Evolutionary conservation across 2,329 filamentous ascomycete genomes (phyloP), one percentile per base, ranked within the genome.

Genomic region (Didymella exigua): DNA sequence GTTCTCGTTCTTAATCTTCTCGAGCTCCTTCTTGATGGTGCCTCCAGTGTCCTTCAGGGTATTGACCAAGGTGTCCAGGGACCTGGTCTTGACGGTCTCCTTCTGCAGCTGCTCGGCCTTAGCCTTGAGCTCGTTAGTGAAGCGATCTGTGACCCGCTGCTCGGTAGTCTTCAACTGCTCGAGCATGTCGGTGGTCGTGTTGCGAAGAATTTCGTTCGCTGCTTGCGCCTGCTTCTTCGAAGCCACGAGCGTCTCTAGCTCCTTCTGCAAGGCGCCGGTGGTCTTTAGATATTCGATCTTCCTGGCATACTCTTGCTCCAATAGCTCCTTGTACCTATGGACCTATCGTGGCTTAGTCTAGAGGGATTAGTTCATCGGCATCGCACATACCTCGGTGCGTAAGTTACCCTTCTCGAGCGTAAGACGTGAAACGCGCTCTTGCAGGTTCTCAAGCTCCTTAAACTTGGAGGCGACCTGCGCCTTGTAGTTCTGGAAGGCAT

Each of bases 391-490:
- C 56, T 73, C 70, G 5, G 54, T 59, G 14, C 56, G 60, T 14
- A 72, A 60, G 24, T 68, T 60, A 33, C 67, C 68, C 24, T 69
- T 69, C 37, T 71, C 67, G 2, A 74, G 60, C 2, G 59, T 66
- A 10, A 73, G 58, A 16, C 69, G 65, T 14, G 70, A 69, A 3
- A 63, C 38, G 4, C 60, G 61, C 47, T 69, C 69, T 16, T 66
- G 55, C 8, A 70, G 54, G 9, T 61, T 59, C 2, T 54, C 55
- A 11, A 67, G 29, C 21, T 70, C 57, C 30, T 66, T 56, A 7
- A 73, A 49, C 51, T 69, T 68, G 2, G 36, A 16, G 16, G 42
- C 50, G 7, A 58, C 59, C 37, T 61, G 50, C 7, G 49, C 51
- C 36, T 67, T 69, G 58, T 68, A 65, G 14, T 63, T 52, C 8